A percentile compares a stretch with the other conserved stretches of the same genome.
Conservation (phyloP, 192 early-diverging fungal genomes). For the Gigaspora rosea region DNA sequence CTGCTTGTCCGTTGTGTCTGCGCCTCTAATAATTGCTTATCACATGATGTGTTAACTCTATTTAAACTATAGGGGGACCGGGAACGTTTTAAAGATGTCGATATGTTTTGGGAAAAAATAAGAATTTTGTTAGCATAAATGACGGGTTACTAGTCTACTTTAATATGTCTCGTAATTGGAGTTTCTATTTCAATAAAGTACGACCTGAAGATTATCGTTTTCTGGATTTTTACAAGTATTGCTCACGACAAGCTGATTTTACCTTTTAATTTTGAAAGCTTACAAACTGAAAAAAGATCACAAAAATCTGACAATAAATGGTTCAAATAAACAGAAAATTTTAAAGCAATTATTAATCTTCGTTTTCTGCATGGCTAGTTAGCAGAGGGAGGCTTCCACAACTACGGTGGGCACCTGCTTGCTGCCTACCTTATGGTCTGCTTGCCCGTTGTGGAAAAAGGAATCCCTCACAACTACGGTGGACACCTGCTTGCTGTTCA, state of each 20-base stretch:
- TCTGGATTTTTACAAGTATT: constrained; percentile 34
- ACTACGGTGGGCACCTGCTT: constrained; percentile 30
- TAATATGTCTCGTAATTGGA: constrained; percentile 1
- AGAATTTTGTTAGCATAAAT: no score
- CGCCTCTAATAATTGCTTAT: no score
- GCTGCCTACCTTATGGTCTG: constrained; percentile 33
- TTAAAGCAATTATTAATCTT: constrained; percentile 31
- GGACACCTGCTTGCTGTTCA: constrained; percentile 34
- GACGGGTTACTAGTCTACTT: no score
- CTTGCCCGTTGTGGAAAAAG: constrained; percentile 35
- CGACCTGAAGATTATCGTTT: constrained; percentile 34
- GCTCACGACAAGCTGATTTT: constrained; percentile 31
- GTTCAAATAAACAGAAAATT: constrained; percentile 25
- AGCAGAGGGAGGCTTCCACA: constrained; percentile 33
- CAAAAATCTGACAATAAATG: constrained; percentile 8
- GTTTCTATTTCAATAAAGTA: constrained; percentile 32
- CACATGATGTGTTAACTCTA: no score
- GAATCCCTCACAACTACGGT: constrained; percentile 37
- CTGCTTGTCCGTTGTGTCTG: no score
- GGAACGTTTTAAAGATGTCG: no score
- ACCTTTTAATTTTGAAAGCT: constrained; percentile 30
- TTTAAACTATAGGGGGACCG: no score
- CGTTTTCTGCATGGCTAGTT: constrained; percentile 32
- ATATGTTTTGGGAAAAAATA: no score
- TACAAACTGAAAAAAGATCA: constrained; percentile 32